Conservation (phyloP, 495 filamentous ascomycete genomes). For the Paragyromitra xinjiangensis region DNA sequence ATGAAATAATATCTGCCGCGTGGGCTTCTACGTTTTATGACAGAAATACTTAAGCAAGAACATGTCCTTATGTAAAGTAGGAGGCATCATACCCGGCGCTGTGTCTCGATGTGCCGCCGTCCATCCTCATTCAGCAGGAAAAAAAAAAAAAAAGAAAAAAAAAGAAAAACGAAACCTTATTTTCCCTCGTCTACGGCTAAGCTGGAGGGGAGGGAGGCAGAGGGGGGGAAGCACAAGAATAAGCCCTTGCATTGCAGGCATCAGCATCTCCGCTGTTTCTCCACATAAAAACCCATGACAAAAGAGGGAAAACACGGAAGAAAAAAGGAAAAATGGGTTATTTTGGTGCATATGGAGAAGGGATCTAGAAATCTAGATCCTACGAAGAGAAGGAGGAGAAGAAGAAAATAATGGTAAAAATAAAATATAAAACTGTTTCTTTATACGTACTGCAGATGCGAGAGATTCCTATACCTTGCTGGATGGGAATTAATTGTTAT, state of each 20-base stretch:
- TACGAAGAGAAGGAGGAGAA: not conserved
- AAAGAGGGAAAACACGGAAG: not conserved
- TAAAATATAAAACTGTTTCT: not conserved
- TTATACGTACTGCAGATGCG: slow-evolving; percentile 16
- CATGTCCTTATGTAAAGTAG: slow-evolving; percentile 46
- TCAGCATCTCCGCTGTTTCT: slow-evolving; percentile 37
- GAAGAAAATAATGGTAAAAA: too few relatives aligned
- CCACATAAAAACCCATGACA: slow-evolving; percentile 27
- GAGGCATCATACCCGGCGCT: slow-evolving; percentile 4
- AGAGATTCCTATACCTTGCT: slow-evolving; percentile 13
- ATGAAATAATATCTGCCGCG: slow-evolving; percentile 28
- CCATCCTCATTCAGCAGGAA: not conserved
- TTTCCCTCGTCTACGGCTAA: slow-evolving; percentile 35
- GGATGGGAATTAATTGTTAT: slow-evolving; percentile 3
- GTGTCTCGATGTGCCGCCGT: slow-evolving; percentile 17
- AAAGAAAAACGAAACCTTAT: slow-evolving; percentile 44
- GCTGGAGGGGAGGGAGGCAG: not conserved
- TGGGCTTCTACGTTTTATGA: slow-evolving; percentile 36
- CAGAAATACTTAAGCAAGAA: slow-evolving; percentile 21
- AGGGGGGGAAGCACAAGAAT: slow-evolving; percentile 4
- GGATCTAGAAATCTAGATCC: slow-evolving; percentile 38
- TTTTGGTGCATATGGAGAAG: slow-evolving; percentile 9
- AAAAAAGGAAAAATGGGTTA: slow-evolving; percentile 3
- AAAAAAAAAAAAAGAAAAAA: not conserved
- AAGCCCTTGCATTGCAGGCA: slow-evolving; percentile 52